phyloP scores from a whole-genome alignment of 2,329 filamentous ascomycete genomes.

The Xylaria sp. region DNA sequence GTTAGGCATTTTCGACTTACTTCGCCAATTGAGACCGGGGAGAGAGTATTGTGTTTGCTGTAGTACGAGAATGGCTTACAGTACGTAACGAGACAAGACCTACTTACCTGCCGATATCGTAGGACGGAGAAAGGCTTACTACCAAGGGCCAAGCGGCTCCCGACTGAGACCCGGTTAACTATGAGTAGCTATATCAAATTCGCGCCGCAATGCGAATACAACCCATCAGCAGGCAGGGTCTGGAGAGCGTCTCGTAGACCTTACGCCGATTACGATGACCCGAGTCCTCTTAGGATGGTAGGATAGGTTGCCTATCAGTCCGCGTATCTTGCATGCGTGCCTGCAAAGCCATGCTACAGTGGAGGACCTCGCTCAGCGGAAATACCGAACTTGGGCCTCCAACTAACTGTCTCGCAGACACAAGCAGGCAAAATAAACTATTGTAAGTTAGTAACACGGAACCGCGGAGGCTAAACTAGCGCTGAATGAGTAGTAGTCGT shows the following conservation, averaged over 20 bases:
- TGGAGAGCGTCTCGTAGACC: neutral
- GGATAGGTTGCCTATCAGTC: slow-evolving; percentile 14
- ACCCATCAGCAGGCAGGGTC: slow-evolving; percentile 6
- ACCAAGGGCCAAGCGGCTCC: neutral
- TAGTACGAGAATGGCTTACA: neutral
- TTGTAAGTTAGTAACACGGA: slow-evolving; percentile 3
- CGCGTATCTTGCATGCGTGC: neutral
- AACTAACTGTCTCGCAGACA: slow-evolving; percentile 4
- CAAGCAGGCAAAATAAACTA: neutral
- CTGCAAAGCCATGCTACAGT: slow-evolving; percentile 27
- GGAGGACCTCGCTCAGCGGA: slow-evolving; percentile 28
- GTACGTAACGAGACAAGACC: neutral
- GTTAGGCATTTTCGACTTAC: slow-evolving; percentile 13
- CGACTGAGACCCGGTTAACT: neutral
- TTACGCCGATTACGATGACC: slow-evolving; percentile 1
- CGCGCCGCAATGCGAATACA: slow-evolving; percentile 1
- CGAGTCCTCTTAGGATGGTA: neutral
- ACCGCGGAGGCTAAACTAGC: slow-evolving; percentile 8
- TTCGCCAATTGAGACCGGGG: slow-evolving; percentile 1
- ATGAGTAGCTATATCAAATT: slow-evolving; percentile 1
- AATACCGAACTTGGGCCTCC: slow-evolving; percentile 1
- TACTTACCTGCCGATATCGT: neutral
- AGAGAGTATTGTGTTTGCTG: neutral
- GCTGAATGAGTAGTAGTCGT: neutral
- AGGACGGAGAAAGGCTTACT: slow-evolving; percentile 12